Percentiles rank a stretch among this genome's conserved stretches.
phyloP scores from a whole-genome alignment of 176 grass and related monocot genomes.

The Carex myosuroides region DNA sequence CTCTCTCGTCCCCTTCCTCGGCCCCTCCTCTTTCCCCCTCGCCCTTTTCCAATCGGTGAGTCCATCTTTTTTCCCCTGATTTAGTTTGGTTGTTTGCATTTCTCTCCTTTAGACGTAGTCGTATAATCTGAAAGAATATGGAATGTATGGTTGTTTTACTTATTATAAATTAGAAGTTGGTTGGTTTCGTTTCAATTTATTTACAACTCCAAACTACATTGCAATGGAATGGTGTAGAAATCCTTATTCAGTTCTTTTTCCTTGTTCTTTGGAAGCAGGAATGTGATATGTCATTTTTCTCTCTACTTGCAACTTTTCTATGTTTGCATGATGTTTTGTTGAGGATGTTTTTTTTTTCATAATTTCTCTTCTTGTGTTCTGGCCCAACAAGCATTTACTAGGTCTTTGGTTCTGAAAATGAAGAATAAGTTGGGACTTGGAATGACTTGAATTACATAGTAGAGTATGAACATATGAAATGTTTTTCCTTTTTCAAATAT shows the following conservation, averaged over 20 bases:
- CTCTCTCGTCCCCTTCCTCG: conserved; percentile 15
- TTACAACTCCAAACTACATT: neutral
- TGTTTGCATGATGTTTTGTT: neutral
- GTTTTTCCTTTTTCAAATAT: neutral
- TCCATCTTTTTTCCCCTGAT: neutral
- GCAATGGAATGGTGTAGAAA: neutral
- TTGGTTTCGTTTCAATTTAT: neutral
- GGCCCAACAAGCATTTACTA: neutral
- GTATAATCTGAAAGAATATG: neutral
- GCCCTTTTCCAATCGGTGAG: conserved; percentile 19
- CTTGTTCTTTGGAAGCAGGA: neutral
- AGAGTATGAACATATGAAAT: neutral
- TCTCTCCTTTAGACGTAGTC: neutral
- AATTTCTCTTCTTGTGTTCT: neutral
- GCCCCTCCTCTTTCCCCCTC: conserved; percentile 16
- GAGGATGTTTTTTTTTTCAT: neutral
- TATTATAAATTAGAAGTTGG: neutral
- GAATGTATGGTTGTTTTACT: neutral
- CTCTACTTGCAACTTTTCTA: neutral
- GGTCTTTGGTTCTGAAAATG: neutral
- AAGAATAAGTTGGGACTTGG: neutral
- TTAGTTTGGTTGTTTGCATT: neutral
- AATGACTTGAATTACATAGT: neutral
- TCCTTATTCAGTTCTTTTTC: neutral
- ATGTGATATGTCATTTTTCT: neutral